These are phyloP conservation scores for Baorangia bicolor DNA, from an alignment of 768 basidiomycete species.

Conservation along the genomic window DNA sequence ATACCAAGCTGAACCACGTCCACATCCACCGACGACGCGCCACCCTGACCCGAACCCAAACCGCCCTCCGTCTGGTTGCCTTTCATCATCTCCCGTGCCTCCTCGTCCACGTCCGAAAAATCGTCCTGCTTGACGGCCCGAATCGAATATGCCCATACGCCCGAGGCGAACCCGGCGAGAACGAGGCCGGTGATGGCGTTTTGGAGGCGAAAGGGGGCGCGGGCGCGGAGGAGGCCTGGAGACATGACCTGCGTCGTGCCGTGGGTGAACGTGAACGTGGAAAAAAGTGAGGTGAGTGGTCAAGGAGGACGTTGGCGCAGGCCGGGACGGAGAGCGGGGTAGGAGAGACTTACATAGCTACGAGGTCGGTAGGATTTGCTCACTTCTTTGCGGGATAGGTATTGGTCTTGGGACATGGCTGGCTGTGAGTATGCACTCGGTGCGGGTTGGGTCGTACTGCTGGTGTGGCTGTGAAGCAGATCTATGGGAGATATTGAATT, in stretches of 20 bases:
- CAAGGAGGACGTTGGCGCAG: too few relatives aligned
- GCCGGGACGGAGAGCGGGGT: neutral
- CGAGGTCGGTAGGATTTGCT: constrained; percentile 39
- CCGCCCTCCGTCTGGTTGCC: neutral
- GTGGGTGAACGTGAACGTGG: neutral
- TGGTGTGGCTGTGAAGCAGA: constrained; percentile 13
- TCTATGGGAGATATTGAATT: too few relatives aligned
- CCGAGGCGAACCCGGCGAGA: constrained; percentile 71
- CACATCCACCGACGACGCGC: neutral
- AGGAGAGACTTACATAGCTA: constrained; percentile 33
- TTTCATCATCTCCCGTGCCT: constrained; percentile 56
- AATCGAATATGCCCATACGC: constrained; percentile 92
- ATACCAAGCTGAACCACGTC: too few relatives aligned
- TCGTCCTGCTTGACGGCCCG: constrained; percentile 92
- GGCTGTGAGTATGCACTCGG: neutral
- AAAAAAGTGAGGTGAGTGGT: too few relatives aligned
- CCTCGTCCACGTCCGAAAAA: constrained; percentile 84
- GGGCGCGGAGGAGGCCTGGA: constrained; percentile 81
- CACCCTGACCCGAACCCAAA: too few relatives aligned
- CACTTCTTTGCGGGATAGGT: constrained; percentile 34
- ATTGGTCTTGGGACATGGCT: constrained; percentile 35
- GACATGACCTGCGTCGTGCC: constrained; percentile 63
- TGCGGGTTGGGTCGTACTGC: neutral
- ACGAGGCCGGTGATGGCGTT: constrained; percentile 78
- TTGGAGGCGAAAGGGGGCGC: constrained; percentile 74